phyloP scores from a whole-genome alignment of 805 yeast genomes.

The Brettanomyces nanus region DNA sequence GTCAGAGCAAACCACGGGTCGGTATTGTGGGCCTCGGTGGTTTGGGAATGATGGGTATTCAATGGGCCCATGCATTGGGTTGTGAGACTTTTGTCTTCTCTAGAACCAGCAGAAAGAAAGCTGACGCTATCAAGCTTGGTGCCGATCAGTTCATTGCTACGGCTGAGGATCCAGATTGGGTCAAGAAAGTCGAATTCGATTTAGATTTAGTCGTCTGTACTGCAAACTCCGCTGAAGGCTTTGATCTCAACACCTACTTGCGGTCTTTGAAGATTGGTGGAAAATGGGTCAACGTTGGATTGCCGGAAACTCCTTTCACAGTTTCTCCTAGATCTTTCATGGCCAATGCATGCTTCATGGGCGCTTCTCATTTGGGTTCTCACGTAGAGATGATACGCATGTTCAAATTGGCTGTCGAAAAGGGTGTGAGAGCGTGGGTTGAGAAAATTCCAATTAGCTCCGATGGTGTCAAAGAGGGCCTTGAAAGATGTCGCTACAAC shows the following conservation, averaged over 20 bases:
- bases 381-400: conserved; percentile 58
- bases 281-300: conserved; percentile 55
- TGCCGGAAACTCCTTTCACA: conserved; percentile 44
- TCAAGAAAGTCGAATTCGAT: conserved; percentile 17
- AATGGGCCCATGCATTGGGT: conserved; percentile 54
- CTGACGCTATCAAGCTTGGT: conserved; percentile 45
- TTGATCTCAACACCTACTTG: conserved; percentile 42
- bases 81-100: conserved; percentile 56
- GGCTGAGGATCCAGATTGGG: conserved; percentile 28
- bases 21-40: conserved; percentile 64
- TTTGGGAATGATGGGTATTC: conserved; percentile 56
- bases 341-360: conserved; percentile 40
- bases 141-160: conserved; percentile 50
- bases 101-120: conserved; percentile 40
- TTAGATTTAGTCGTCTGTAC: conserved; percentile 48
- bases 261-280: conserved; percentile 49
- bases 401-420: conserved; percentile 55
- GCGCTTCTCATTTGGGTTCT: conserved; percentile 54
- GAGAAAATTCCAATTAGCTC: conserved; percentile 50
- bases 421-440: conserved; percentile 53
- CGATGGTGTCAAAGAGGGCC: conserved; percentile 44
- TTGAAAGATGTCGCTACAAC: conserved; percentile 44
- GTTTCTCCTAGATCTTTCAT: conserved; percentile 35
- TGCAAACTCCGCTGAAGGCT: conserved; percentile 42
- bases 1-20: conserved; percentile 32